Base-by-base conservation (phyloP, 805 yeast genomes). In the Saccharomycopsis malanga region DNA sequence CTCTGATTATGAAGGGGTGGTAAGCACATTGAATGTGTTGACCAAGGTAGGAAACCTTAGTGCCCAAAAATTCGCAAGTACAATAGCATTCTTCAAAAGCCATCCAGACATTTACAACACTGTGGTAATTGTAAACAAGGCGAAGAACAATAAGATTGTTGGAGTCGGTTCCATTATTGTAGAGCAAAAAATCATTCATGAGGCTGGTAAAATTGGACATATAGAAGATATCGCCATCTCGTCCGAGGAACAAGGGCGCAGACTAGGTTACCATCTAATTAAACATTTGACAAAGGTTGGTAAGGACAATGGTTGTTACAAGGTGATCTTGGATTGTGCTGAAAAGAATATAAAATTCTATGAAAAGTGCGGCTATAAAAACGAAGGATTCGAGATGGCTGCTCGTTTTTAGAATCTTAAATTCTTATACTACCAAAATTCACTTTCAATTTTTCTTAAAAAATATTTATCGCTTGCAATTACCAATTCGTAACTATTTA, bases 161-260 rank as follows among this genome's bases (percentile, higher is more conserved):
- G 96, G 94, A 3, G 78, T 88, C 0, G 98, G 98, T 0, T 79
- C 83, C 61, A 66, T 91, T 12, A 58, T 93, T 9, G 69, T 93
- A 5, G 98, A 91, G 62, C 73, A 73, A 42, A 91, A 91, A 63
- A 66, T 83, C 53, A 87, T 93, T 53, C 98, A 91, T 64, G 76
- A 69, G 34, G 79, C 93, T 61, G 94, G 95, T 0, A 64, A 73
- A 44, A 94, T 87, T 3, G 98, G 98, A 1, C 98, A 91, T 66
- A 83, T 91, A 53, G 98, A 91, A 60, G 98, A 91, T 61, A 91
- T 91, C 52, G 83, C 97, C 1, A 95, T 91, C 3, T 71, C 79
- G 17, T 60, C 62, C 25, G 66, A 71, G 17, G 85, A 85, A 60
- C 97, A 89, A 59, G 98, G 98, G 4, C 80, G 82, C 60, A 77